Conservation (phyloP, 2,329 filamentous ascomycete genomes). For the Pseudopyricularia javanii region DNA sequence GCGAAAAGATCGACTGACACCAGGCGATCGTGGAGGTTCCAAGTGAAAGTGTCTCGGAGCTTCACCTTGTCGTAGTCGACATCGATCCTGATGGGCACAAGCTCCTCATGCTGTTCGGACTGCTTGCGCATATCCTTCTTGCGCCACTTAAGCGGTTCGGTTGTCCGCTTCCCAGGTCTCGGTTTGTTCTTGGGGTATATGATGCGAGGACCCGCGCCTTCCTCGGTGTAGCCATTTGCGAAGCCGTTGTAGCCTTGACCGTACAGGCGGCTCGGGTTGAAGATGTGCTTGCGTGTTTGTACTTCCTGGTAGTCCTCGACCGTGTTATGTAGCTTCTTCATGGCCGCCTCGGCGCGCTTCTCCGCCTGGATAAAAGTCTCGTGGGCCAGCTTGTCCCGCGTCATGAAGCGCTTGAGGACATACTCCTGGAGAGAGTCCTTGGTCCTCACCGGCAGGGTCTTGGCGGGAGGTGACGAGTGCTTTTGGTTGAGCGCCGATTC, state of each 20-base stretch:
- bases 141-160: slow-evolving; percentile 59
- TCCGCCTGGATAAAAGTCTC: slow-evolving; percentile 41
- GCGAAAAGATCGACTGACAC: slow-evolving; percentile 73
- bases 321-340: slow-evolving; percentile 33
- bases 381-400: slow-evolving; percentile 40
- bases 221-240: slow-evolving; percentile 76
- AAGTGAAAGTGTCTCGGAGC: slow-evolving; percentile 93
- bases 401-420: slow-evolving; percentile 40
- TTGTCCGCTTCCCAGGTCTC: slow-evolving; percentile 64
- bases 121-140: slow-evolving; percentile 75
- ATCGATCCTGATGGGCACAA: slow-evolving; percentile 83
- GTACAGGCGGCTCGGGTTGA: slow-evolving; percentile 45
- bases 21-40: slow-evolving; percentile 90
- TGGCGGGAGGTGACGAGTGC: not conserved
- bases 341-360: slow-evolving; percentile 38
- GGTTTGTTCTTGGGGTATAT: slow-evolving; percentile 71
- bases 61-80: slow-evolving; percentile 94
- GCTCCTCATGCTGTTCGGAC: slow-evolving; percentile 80
- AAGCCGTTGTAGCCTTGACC: slow-evolving; percentile 76
- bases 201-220: slow-evolving; percentile 44
- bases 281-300: slow-evolving; percentile 40
- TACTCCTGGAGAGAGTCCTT: slow-evolving; percentile 42
- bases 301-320: slow-evolving; percentile 54
- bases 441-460: slow-evolving; percentile 16
- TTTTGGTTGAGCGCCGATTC: not conserved